Evolutionary conservation across 768 basidiomycete species (phyloP).

Genomic region (Suillus decipiens): DNA sequence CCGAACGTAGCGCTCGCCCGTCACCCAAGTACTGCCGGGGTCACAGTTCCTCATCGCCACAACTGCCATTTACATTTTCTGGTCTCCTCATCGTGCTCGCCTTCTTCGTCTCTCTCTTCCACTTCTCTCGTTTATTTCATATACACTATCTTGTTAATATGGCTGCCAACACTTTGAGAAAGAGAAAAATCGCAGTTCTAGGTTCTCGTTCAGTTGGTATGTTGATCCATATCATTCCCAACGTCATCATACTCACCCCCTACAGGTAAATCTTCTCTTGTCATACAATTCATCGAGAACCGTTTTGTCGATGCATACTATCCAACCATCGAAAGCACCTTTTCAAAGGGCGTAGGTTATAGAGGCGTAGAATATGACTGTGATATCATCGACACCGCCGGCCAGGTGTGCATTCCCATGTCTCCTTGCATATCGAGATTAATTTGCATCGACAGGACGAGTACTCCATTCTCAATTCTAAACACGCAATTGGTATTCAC

Average conservation of each 20-base stretch:
- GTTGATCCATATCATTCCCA: conserved; percentile 27
- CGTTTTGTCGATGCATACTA: conserved; percentile 92
- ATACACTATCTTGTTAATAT: conserved; percentile 19
- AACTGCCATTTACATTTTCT: conserved; percentile 19
- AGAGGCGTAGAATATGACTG: conserved; percentile 93
- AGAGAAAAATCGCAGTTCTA: conserved; percentile 87
- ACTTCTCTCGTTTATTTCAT: conserved; percentile 14
- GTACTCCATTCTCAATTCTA: conserved; percentile 89
- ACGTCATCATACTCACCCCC: conserved; percentile 20
- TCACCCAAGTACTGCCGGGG: conserved; percentile 18
- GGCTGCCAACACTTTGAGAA: conserved; percentile 53
- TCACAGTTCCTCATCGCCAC: conserved; percentile 24
- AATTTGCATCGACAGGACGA: conserved; percentile 66
- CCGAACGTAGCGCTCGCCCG: conserved; percentile 15
- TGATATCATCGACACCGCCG: conserved; percentile 97
- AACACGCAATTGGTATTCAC: conserved; percentile 96
- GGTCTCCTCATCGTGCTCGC: conserved; percentile 18
- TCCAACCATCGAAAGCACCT: conserved; percentile 92
- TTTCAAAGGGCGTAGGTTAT: conserved; percentile 81
- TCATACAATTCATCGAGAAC: conserved; percentile 91
- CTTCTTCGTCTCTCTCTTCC: conserved; percentile 17
- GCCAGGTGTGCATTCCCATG: conserved; percentile 63
- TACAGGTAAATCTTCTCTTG: conserved; percentile 91
- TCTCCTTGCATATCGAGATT: conserved; percentile 12
- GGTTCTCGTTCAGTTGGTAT: conserved; percentile 88